A percentile compares a stretch with the other conserved stretches of the same genome.
Evolutionary conservation across 805 yeast species (phyloP).

Genomic region (Metschnikowia cerradonensis): DNA sequence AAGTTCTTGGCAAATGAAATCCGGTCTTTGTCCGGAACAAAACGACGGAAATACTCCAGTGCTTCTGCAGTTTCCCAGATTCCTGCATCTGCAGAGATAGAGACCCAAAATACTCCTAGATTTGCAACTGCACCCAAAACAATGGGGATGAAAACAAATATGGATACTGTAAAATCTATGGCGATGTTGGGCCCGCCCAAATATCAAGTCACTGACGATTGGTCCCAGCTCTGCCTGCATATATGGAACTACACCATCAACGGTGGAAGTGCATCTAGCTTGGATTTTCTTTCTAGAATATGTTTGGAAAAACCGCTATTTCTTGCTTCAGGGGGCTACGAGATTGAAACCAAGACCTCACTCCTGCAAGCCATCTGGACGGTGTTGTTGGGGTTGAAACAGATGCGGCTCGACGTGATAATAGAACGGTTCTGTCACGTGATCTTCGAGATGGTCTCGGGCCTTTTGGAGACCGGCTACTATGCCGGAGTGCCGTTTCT

Average conservation of each 20-base stretch:
- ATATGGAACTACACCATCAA: constrained; percentile 34
- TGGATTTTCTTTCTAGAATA: constrained; percentile 30
- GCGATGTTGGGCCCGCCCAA: constrained; percentile 6
- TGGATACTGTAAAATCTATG: background rate
- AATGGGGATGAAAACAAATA: background rate
- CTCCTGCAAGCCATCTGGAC: constrained; percentile 41
- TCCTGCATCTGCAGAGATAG: background rate
- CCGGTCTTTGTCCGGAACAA: constrained; percentile 21
- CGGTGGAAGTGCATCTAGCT: constrained; percentile 31
- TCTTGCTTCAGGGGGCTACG: constrained; percentile 12
- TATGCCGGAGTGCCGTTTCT: constrained; percentile 55
- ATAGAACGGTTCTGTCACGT: constrained; percentile 35
- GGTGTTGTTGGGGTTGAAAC: constrained; percentile 41
- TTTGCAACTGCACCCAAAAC: background rate
- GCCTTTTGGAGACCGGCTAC: constrained; percentile 21
- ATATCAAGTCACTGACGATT: constrained; percentile 29
- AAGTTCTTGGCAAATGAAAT: constrained; percentile 38
- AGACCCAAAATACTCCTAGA: background rate
- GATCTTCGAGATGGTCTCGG: constrained; percentile 22
- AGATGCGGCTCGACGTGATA: constrained; percentile 47
- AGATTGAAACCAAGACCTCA: constrained; percentile 28
- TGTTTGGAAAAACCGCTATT: constrained; percentile 19
- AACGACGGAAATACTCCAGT: constrained; percentile 15
- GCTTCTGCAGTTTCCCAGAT: background rate
- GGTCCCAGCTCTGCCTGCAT: constrained; percentile 31